Evolutionary conservation across 2,329 filamentous ascomycete species (phyloP), one percentile per base, ranked within the genome.

Genomic region (Aspergillus niger): DNA sequence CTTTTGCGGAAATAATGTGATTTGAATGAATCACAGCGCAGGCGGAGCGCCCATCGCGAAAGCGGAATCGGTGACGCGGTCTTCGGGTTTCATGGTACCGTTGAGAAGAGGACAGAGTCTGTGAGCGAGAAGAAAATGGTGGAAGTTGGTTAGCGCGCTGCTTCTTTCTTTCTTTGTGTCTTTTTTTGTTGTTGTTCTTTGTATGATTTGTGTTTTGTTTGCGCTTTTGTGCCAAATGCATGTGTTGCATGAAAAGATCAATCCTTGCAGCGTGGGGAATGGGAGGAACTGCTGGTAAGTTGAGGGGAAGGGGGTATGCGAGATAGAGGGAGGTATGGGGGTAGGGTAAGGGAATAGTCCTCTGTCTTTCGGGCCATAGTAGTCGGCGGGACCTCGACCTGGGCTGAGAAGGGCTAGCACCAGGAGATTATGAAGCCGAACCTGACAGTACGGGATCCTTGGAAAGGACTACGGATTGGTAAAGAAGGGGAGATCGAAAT

Each of bases 51-150:
- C 79, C 76, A 81, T 80, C 2, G 77, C 76, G 65, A 82, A 82
- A 15, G 79, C 79, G 2, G 79, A 78, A 58, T 77, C 78, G 60
- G 74, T 78, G 55, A 79, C 74, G 3, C 74, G 76, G 28, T 82
- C 79, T 61, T 82, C 80, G 39, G 78, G 78, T 65, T 90, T 89
- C 81, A 90, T 90, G 32, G 90, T 91, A 55, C 92, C 91, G 73
- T 96, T 96, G 63, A 96, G 88, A 75, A 95, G 82, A 51, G 91
- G 91, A 75, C 91, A 96, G 70, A 93, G 85, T 76, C 89, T 92
- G 83, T 62, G 13, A 26, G 11, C 15, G 38, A 38, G 28, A 36
- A 36, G 32, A 36, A 36, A 36, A 8, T 5, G 58, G 28, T 50
- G 39, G 28, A 17, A 5, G 38, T 11, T 36, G 32, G 55, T 63